Evolutionary conservation across 352 stramenopile species (phyloP).

Genomic region (Phytopythium aichiense): DNA sequence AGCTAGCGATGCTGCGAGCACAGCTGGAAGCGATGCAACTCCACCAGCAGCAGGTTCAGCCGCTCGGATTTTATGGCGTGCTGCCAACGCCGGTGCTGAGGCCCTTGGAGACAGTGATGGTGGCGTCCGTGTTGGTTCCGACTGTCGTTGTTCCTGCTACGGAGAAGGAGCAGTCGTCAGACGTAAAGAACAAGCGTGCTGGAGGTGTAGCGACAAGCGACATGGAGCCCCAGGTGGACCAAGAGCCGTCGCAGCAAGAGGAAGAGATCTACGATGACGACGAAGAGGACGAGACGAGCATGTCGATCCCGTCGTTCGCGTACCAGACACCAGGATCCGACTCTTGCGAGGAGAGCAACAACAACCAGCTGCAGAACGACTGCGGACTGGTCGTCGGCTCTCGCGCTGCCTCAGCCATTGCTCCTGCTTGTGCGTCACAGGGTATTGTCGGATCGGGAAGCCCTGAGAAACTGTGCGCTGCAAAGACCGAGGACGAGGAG

Average conservation of each 20-base stretch:
- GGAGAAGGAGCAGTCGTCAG: not conserved
- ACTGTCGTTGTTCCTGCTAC: not conserved
- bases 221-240: slow-evolving; percentile 4
- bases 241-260: not conserved
- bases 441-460: not conserved
- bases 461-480: not conserved
- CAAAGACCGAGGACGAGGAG: not conserved
- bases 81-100: not conserved
- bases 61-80: not conserved
- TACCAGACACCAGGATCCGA: slow-evolving; percentile 6
- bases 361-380: slow-evolving; percentile 6
- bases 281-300: slow-evolving; percentile 5
- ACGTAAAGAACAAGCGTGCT: not conserved
- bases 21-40: slow-evolving; percentile 47
- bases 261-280: not conserved
- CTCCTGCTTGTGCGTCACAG: not conserved
- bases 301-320: slow-evolving; percentile 9
- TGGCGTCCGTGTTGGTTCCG: not conserved
- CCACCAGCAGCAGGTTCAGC: slow-evolving; percentile 5
- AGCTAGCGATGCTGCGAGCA: slow-evolving; percentile 51
- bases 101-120: slow-evolving; percentile 1
- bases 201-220: not conserved
- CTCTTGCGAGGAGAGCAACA: slow-evolving; percentile 9
- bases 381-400: not conserved
- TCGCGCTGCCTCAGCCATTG: not conserved